Evolutionary conservation across 2,329 filamentous ascomycete species (phyloP).

Genomic region (Hymenoscyphus linearis): DNA sequence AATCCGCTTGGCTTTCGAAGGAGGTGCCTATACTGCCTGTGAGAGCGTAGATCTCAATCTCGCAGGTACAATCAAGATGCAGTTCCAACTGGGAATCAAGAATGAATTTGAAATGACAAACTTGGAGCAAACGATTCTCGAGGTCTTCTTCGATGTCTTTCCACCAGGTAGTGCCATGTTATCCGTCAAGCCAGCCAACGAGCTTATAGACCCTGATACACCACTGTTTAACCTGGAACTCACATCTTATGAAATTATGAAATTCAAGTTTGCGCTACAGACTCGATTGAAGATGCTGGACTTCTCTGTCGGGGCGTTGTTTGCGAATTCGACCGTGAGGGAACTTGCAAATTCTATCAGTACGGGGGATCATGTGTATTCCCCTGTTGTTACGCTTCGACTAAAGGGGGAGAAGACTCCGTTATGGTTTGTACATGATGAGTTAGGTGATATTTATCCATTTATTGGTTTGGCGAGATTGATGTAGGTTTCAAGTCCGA

Average conservation of each 20-base stretch:
- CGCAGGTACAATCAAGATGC: background rate
- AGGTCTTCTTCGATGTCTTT: background rate
- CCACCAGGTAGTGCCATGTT: background rate
- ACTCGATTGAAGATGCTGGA: background rate
- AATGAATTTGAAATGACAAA: background rate
- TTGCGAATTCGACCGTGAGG: background rate
- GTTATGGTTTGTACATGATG: constrained; percentile 39
- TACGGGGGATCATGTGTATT: constrained; percentile 20
- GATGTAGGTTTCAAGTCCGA: background rate
- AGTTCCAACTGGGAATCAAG: background rate
- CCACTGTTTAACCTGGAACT: constrained; percentile 18
- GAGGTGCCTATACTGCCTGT: background rate
- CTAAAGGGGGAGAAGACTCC: constrained; percentile 33
- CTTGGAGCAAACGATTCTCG: background rate
- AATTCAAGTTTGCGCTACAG: background rate
- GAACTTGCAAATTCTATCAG: background rate
- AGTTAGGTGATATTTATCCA: constrained; percentile 38
- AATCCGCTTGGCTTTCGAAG: constrained; percentile 17
- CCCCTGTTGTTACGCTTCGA: constrained; percentile 35
- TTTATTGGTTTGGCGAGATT: constrained; percentile 35
- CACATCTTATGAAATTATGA: constrained; percentile 24
- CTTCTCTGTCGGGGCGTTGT: background rate
- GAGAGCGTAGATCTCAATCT: background rate
- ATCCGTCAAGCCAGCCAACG: background rate
- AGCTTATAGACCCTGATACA: background rate